Evolutionary conservation across 306 rosid species (phyloP), one percentile per base, ranked within the genome.

Genomic region (Neltuma alba): DNA sequence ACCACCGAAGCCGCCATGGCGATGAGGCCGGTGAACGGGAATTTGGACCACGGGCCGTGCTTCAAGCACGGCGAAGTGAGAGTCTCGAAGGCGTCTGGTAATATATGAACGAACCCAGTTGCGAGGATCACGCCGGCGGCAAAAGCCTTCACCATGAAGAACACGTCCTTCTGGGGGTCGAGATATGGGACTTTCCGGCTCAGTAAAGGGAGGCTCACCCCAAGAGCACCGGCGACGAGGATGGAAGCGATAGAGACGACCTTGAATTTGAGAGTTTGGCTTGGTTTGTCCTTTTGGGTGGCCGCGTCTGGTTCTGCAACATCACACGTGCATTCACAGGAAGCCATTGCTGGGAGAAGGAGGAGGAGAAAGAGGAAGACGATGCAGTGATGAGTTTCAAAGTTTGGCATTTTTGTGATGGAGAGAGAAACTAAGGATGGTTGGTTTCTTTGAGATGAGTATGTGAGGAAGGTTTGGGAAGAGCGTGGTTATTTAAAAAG

Each of bases 61-160:
- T 86, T 85, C 66, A 94, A 45, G 75, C 97, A 94, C 0, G 94
- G 86, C 55, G 84, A 78, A 12, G 66, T 54, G 0, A 94, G 78
- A 4, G 94, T 89, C 0, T 73, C 41, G 37, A 89, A 87, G 3
- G 89, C 91, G 7, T 77, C 91, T 2, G 82, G 42, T 0, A 94
- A 85, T 90, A 94, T 90, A 82, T 94, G 98, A 42, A 94, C 94
- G 48, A 94, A 92, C 1, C 94, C 98, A 28, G 98, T 94, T 6
- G 97, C 92, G 0, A 94, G 83, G 21, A 94, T 94, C 15, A 94
- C 97, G 0, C 98, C 97, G n/a, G 98, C 98, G 6, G 97, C 97
- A 31, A 94, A 92, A n/a, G 98, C 93, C 47, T 90, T 94, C 1
- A 88, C 85, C 0, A 87, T 88, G 11, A 88, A 79, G 64, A 94